phyloP scores from a whole-genome alignment of 2,329 filamentous ascomycete species.

The Monilinia fructicola region DNA sequence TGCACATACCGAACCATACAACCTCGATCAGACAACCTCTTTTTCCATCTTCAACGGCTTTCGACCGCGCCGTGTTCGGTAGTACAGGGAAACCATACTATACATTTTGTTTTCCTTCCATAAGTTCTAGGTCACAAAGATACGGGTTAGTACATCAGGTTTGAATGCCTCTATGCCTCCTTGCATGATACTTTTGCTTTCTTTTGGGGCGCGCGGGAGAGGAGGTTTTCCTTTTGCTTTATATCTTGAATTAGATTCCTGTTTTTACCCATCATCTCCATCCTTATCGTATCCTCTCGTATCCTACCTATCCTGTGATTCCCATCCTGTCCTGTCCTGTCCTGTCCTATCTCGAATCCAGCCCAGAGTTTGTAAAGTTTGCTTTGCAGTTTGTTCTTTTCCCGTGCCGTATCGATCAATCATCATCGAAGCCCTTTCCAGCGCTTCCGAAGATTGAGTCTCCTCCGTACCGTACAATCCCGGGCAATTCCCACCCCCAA shows the following conservation, averaged over 20 bases:
- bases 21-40: conserved; percentile 12
- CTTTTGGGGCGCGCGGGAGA: background rate
- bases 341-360: background rate
- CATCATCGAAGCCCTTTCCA: conserved; percentile 1
- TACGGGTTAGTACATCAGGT: conserved; percentile 22
- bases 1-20: background rate
- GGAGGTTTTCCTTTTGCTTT: no score
- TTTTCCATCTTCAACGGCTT: conserved; percentile 17
- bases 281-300: background rate
- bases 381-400: background rate
- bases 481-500: background rate
- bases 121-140: conserved; percentile 12
- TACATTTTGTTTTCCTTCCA: background rate
- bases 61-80: conserved; percentile 5
- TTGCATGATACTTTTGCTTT: conserved; percentile 17
- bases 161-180: conserved; percentile 16
- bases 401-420: background rate
- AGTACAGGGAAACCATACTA: background rate
- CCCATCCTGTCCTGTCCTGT: no score
- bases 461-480: no score
- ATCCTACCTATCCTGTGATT: background rate
- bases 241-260: no score
- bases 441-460: background rate
- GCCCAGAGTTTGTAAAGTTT: background rate
- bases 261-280: background rate